These are phyloP conservation scores for Akanthomyces dipterigenus DNA, from an alignment of 2,329 filamentous ascomycete genomes.

Conservation along the genomic window DNA sequence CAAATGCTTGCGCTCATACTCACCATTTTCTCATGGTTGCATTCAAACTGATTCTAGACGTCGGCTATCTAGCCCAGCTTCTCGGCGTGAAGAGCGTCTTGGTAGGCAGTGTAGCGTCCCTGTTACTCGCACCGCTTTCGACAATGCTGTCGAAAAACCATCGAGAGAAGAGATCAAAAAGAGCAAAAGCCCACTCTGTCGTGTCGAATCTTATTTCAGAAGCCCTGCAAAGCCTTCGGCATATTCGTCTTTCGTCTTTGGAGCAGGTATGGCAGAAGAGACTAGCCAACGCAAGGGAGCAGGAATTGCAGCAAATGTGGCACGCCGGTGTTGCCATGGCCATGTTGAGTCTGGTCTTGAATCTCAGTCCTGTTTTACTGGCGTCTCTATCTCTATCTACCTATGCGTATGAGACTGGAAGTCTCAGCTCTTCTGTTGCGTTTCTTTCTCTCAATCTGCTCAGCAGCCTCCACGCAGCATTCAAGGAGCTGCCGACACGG, in stretches of 20 bases:
- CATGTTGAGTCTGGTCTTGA: background rate
- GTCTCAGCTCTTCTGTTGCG: constrained; percentile 9
- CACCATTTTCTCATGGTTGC: background rate
- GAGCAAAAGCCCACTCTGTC: background rate
- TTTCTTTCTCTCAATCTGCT: constrained; percentile 13
- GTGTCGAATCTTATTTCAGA: constrained; percentile 1
- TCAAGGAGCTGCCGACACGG: constrained; percentile 4
- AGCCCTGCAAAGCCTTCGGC: constrained; percentile 9
- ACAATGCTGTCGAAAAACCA: background rate
- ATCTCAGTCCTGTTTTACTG: constrained; percentile 10
- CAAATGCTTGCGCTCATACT: background rate
- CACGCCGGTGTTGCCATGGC: constrained; percentile 4
- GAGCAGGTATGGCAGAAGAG: constrained; percentile 8
- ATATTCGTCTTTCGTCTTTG: constrained; percentile 13
- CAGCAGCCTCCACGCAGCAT: constrained; percentile 4
- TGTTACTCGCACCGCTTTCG: background rate
- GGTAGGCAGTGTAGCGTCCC: background rate
- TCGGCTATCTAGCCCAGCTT: background rate
- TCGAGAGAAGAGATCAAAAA: background rate
- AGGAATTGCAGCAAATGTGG: constrained; percentile 11
- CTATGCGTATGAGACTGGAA: constrained; percentile 2
- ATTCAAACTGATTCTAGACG: background rate
- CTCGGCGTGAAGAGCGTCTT: constrained; percentile 1
- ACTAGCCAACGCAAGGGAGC: background rate
- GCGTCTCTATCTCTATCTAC: constrained; percentile 9